phyloP scores from a whole-genome alignment of 805 yeast species.

The Nakazawaea ambrosiae region DNA sequence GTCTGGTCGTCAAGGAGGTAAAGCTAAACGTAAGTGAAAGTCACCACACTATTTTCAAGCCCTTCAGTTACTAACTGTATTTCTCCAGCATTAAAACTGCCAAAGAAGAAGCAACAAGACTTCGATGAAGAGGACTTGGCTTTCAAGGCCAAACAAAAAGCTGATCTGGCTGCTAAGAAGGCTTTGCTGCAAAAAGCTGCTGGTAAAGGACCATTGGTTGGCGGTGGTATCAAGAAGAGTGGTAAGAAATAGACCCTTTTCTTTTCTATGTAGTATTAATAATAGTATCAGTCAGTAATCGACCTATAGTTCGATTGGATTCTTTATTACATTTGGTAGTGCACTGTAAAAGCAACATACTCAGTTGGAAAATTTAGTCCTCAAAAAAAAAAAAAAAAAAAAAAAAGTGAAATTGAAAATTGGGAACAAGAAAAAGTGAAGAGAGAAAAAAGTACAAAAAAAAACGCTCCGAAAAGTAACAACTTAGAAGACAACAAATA shows the following conservation, averaged over 20 bases:
- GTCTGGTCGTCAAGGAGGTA: constrained; percentile 98
- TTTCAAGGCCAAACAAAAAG: constrained; percentile 89
- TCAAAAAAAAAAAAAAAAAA: no score
- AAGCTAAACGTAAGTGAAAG: constrained; percentile 71
- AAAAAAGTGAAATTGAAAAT: no score
- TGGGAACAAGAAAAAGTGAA: no score
- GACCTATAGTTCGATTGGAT: no score
- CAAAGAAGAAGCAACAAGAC: constrained; percentile 74
- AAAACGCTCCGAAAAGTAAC: no score
- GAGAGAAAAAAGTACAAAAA: no score
- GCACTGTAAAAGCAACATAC: not conserved
- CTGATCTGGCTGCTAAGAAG: constrained; percentile 89
- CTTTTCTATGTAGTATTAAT: not conserved
- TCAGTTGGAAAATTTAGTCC: not conserved
- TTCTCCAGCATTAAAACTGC: constrained; percentile 52
- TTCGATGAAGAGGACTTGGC: constrained; percentile 85
- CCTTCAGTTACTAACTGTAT: not conserved
- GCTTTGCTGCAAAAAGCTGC: constrained; percentile 82
- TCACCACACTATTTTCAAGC: no score
- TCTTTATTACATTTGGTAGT: no score
- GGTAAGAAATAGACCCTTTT: constrained; percentile 39
- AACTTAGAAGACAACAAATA: no score
- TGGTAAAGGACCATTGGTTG: constrained; percentile 85
- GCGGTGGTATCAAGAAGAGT: constrained; percentile 95
- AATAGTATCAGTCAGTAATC: no score